phyloP scores from a whole-genome alignment of 108 stramenopile species.

The Nannochloropsis oceanica region DNA sequence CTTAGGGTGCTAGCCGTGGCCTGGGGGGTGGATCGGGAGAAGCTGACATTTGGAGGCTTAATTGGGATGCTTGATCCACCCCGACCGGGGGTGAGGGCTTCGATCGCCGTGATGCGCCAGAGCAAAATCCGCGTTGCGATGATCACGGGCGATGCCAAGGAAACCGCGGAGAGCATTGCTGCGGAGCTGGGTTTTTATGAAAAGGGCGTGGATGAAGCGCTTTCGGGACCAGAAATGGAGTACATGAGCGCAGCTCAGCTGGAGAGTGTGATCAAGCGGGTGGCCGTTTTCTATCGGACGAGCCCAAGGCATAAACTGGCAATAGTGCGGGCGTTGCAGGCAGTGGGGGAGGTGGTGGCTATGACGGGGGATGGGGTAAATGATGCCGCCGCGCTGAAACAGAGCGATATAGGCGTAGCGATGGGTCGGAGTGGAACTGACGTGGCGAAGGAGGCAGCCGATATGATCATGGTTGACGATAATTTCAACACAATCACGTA shows the following conservation, averaged over 20 bases:
- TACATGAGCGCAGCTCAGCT: constrained; percentile 57
- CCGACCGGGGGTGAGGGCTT: constrained; percentile 55
- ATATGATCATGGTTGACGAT: constrained; percentile 77
- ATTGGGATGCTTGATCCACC: constrained; percentile 86
- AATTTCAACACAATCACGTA: constrained; percentile 71
- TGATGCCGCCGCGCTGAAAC: constrained; percentile 83
- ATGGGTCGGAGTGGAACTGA: constrained; percentile 90
- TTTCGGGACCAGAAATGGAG: constrained; percentile 34
- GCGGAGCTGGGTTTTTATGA: constrained; percentile 58
- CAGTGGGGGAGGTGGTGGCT: constrained; percentile 75
- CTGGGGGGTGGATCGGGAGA: constrained; percentile 45
- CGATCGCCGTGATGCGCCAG: constrained; percentile 55
- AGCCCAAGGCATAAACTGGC: constrained; percentile 84
- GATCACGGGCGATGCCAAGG: constrained; percentile 91
- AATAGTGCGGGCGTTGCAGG: constrained; percentile 78
- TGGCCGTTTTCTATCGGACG: constrained; percentile 82
- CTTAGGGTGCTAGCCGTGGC: constrained; percentile 79
- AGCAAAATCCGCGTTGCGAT: constrained; percentile 77
- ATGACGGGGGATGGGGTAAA: constrained; percentile 98
- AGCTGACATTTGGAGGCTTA: constrained; percentile 67
- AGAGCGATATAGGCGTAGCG: constrained; percentile 86
- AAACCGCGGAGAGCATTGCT: constrained; percentile 84
- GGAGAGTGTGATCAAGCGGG: constrained; percentile 34
- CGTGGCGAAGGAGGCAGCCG: constrained; percentile 93
- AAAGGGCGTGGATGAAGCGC: constrained; percentile 5